Evolutionary conservation across 345 rosid species (phyloP), one percentile per base, ranked within the genome.

Genomic region (Hibiscus tridactylites): DNA sequence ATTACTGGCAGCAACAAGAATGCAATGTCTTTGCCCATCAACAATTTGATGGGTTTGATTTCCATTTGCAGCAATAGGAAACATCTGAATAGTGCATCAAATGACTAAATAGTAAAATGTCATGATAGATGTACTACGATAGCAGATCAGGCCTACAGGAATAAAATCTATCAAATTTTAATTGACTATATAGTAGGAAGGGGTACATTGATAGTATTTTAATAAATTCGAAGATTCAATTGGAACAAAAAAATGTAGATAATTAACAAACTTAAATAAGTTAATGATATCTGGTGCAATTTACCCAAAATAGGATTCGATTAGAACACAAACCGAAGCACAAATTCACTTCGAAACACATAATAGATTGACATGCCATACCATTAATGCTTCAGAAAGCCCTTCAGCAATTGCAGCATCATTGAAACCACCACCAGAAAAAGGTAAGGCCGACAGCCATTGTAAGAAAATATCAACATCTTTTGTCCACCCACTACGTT

Each of bases 321-420:
- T 28, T 21, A 56, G 31, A 3, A 59, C 56, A n/a, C 50, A 66
- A 44, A 57, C 21, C 72, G 59, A 37, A 67, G 57, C 59, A 60
- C 57, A 11, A 37, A 66, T 19, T n/a, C 60, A 17, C 11, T 61
- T 64, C 19, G 15, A 28, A 53, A 72, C 47, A 56, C 17, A 50
- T 62, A 50, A 65, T 31, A 31, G 65, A 76, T 60, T 28, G 73
- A 26, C 71, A 70, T 2, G 31, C 24, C 78, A 56, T 78, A 91
- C 97, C 99, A 95, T 95, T 70, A 92, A 74, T 63, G 99, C 98
- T 81, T 95, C 98, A 65, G 97, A 83, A 78, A 95, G 97, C 71
- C 99, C 98, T 83, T 95, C 98, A 1, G 99, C 99, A 77, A 94
- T 90, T 47, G 98, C 99, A 75, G 85, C 97, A 71, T 95, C 96